These are phyloP conservation scores for Phanerodontia chrysosporium DNA, from an alignment of 768 basidiomycete species.

Conservation along the genomic window DNA sequence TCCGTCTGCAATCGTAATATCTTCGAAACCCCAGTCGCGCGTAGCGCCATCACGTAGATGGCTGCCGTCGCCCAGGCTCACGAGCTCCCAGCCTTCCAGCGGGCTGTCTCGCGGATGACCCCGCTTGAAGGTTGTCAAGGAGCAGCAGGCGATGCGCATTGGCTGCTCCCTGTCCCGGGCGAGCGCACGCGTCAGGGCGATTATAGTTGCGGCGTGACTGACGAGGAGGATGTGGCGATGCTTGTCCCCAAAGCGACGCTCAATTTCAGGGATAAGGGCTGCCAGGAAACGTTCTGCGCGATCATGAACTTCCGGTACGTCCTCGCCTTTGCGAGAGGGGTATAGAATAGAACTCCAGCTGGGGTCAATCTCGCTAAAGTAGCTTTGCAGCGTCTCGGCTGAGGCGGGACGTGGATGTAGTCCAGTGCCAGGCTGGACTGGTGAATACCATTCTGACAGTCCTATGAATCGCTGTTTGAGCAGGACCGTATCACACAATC, in stretches of 20 bases:
- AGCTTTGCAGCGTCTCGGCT: constrained; percentile 46
- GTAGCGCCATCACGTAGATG: constrained; percentile 56
- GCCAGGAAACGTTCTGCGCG: constrained; percentile 51
- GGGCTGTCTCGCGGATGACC: constrained; percentile 23
- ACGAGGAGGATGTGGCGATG: constrained; percentile 58
- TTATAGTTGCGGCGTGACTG: constrained; percentile 72
- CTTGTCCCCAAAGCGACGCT: constrained; percentile 37
- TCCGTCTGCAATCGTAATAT: constrained; percentile 57
- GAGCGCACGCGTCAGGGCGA: constrained; percentile 59
- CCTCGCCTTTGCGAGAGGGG: constrained; percentile 72
- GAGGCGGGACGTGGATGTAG: constrained; percentile 71
- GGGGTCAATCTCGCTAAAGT: constrained; percentile 62
- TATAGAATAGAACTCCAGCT: constrained; percentile 62
- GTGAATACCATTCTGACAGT: constrained; percentile 77
- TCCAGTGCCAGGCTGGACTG: constrained; percentile 59
- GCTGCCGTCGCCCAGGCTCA: constrained; percentile 47
- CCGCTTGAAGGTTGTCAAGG: constrained; percentile 53
- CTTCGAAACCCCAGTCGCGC: constrained; percentile 81
- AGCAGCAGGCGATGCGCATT: constrained; percentile 72
- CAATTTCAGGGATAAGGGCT: constrained; percentile 48
- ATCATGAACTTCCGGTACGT: constrained; percentile 54
- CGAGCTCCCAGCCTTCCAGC: constrained; percentile 44
- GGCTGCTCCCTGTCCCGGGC: constrained; percentile 47
- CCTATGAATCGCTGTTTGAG: constrained; percentile 35
- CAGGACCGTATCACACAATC: background rate